Evolutionary conservation across 805 yeast species (phyloP), one percentile per base, ranked within the genome.

Genomic region (Ogataea pignaliae): DNA sequence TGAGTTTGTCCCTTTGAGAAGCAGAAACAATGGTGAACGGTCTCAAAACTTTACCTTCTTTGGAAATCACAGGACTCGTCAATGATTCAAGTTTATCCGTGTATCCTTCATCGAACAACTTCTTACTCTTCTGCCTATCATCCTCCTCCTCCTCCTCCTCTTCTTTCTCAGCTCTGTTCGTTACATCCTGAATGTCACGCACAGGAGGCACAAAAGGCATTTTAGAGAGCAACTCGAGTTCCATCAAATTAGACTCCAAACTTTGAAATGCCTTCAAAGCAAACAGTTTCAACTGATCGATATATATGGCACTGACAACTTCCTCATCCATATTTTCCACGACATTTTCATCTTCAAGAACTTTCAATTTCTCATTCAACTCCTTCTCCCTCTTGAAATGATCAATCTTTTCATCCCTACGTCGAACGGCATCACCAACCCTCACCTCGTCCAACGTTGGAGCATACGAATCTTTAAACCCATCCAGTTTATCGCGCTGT

Each of bases 1-100:
- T 70, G 14, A 88, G 52, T 37, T 82, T 78, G 32, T 78, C 79
- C 46, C 79, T 73, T 29, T 42, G 48, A 36, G 73, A 66, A 21
- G 7, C 26, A 10, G 83, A 69, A 12, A 80, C 78, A 14, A 91
- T 73, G 0, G 91, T 85, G 63, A 91, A 93, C 10, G 97, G 97
- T 53, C 85, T 76, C 29, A 86, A 63, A 6, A 91, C 83, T 60
- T 83, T 85, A 3, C 98, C 98, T 34, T 76, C 76, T 44, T 79
- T 76, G 0, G 88, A 76, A 6, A 88, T 54, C 35, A 87, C 56
- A 0, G 83, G 85, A 26, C 64, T 65, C 21, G 70, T 66, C 18
- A 75, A 54, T 6, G 47, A 26, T 54, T 85, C 93, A 7, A 87
- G 54, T 47, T 71, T 80, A 5, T 86, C 82, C 0, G 95, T 84